These are phyloP conservation scores for Bryoglossum gracile DNA, from an alignment of 495 filamentous ascomycete genomes.

Conservation along the genomic window DNA sequence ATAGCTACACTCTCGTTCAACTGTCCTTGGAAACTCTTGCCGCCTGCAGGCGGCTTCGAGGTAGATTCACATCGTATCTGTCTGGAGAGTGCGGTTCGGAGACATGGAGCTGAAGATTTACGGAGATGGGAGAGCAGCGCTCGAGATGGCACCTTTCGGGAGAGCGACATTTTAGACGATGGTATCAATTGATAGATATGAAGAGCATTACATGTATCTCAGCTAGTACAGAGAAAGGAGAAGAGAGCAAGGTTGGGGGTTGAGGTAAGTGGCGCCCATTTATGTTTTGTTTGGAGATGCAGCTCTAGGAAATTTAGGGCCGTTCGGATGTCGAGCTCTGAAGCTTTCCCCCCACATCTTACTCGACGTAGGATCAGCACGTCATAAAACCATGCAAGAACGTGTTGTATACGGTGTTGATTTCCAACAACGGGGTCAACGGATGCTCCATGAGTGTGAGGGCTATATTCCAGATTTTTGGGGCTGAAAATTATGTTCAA, in stretches of 20 bases:
- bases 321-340: not conserved
- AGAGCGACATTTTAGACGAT: conserved; percentile 13
- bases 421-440: too few species aligned
- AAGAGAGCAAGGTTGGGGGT: not conserved
- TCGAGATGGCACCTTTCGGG: conserved; percentile 15
- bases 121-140: conserved; percentile 15
- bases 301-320: not conserved
- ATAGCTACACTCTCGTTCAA: conserved; percentile 76
- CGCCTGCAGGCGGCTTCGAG: conserved; percentile 11
- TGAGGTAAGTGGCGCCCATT: too few species aligned
- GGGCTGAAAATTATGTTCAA: too few species aligned
- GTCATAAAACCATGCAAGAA: too few species aligned
- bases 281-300: not conserved
- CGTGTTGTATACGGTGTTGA: too few species aligned
- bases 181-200: not conserved
- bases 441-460: too few species aligned
- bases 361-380: too few species aligned
- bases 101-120: conserved; percentile 6
- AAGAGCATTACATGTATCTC: conserved; percentile 3
- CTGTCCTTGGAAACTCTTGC: conserved; percentile 70
- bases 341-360: too few species aligned
- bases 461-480: too few species aligned
- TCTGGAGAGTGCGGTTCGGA: not conserved
- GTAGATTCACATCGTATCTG: conserved; percentile 20
- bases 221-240: not conserved